phyloP scores from a whole-genome alignment of 208 protist genomes.

The Trypanosomatidae sp. region DNA sequence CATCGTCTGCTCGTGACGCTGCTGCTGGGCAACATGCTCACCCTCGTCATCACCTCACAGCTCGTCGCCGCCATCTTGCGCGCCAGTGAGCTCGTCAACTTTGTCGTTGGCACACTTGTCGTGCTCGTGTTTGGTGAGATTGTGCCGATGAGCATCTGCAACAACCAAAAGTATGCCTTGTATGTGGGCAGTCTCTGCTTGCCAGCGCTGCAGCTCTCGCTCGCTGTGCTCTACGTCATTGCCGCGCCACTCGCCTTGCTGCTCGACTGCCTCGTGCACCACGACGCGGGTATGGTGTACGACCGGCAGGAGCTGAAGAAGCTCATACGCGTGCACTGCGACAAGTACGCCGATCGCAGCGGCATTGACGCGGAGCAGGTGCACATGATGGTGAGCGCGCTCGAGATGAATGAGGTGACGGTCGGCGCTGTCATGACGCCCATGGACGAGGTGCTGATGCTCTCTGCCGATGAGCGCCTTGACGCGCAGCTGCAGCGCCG shows the following conservation, averaged over 20 bases:
- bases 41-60: constrained; percentile 65
- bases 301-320: constrained; percentile 68
- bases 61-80: constrained; percentile 56
- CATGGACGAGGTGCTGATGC: constrained; percentile 32
- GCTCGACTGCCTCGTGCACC: constrained; percentile 49
- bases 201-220: constrained; percentile 33
- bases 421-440: constrained; percentile 38
- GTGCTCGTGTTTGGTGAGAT: constrained; percentile 70
- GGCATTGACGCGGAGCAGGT: constrained; percentile 54
- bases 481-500: constrained; percentile 23
- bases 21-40: constrained; percentile 75
- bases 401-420: constrained; percentile 51
- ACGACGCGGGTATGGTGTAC: constrained; percentile 65
- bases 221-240: constrained; percentile 57
- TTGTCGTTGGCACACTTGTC: constrained; percentile 48
- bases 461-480: constrained; percentile 16
- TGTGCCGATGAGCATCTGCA: constrained; percentile 68
- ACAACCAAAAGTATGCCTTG: constrained; percentile 58
- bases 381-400: constrained; percentile 58
- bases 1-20: constrained; percentile 62
- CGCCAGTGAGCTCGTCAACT: constrained; percentile 44
- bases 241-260: constrained; percentile 59
- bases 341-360: constrained; percentile 51
- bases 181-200: constrained; percentile 29
- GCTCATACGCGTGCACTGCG: constrained; percentile 54